These are phyloP conservation scores for Mucor saturninus DNA, from an alignment of 371 early-diverging fungal genomes.

Conservation along the genomic window DNA sequence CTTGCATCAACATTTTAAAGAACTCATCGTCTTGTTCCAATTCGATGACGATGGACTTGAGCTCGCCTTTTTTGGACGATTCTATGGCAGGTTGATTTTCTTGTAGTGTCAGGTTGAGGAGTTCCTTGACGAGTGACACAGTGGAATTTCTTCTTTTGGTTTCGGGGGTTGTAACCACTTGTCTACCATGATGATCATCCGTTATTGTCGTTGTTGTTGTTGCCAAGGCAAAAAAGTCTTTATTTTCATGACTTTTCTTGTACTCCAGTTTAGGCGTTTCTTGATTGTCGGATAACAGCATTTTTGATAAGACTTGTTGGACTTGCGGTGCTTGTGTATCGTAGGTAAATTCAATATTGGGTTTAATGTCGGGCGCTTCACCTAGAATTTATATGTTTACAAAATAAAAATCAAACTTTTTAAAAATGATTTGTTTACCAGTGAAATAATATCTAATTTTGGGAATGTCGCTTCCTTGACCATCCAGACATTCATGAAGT, in stretches of 20 bases:
- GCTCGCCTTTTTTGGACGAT: background rate
- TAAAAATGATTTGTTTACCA: constrained; percentile 31
- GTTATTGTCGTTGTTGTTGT: background rate
- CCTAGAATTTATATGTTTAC: constrained; percentile 10
- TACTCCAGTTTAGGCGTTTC: constrained; percentile 37
- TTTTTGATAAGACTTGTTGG: constrained; percentile 17
- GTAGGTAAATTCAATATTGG: constrained; percentile 51
- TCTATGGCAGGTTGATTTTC: background rate
- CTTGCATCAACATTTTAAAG: constrained; percentile 58
- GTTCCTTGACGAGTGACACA: constrained; percentile 22
- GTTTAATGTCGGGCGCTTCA: constrained; percentile 48
- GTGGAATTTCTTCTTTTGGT: constrained; percentile 19
- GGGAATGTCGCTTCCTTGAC: constrained; percentile 27
- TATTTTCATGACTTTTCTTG: constrained; percentile 39
- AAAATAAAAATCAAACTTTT: background rate
- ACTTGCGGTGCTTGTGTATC: constrained; percentile 30
- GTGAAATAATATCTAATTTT: constrained; percentile 60
- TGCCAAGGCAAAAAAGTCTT: constrained; percentile 43
- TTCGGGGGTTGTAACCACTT: constrained; percentile 11
- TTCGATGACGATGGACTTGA: constrained; percentile 58
- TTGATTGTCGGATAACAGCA: constrained; percentile 8
- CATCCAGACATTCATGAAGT: constrained; percentile 50
- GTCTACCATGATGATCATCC: background rate
- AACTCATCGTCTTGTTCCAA: constrained; percentile 66
- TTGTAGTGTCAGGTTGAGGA: constrained; percentile 18